Percentiles rank a stretch among this genome's conserved stretches.
Conservation (phyloP, 169 alveolate species). For the Plasmodium cynomolgi region DNA sequence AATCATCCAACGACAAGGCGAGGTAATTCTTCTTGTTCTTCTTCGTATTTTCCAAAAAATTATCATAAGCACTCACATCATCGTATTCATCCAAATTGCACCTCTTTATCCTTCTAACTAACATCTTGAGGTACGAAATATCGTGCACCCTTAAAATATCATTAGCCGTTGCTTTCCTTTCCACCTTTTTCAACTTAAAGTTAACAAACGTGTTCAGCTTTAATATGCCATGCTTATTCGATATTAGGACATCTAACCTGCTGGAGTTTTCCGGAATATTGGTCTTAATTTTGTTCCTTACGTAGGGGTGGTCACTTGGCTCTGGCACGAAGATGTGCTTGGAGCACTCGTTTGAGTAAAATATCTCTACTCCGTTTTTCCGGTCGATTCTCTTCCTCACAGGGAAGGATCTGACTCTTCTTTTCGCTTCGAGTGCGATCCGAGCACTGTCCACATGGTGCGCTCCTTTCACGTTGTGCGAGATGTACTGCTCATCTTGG, state of each 20-base stretch:
- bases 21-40: slow-evolving; percentile 92
- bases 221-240: slow-evolving; percentile 88
- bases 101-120: slow-evolving; percentile 77
- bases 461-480: neutral
- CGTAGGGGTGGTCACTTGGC: slow-evolving; percentile 90
- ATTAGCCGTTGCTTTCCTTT: slow-evolving; percentile 89
- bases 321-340: slow-evolving; percentile 92
- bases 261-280: slow-evolving; percentile 92
- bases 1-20: slow-evolving; percentile 90
- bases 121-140: slow-evolving; percentile 89
- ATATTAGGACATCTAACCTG: slow-evolving; percentile 89
- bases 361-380: slow-evolving; percentile 26
- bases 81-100: slow-evolving; percentile 54
- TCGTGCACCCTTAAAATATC: slow-evolving; percentile 97
- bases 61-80: slow-evolving; percentile 79
- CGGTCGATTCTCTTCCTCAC: slow-evolving; percentile 30
- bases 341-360: slow-evolving; percentile 78
- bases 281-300: slow-evolving; percentile 85
- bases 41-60: slow-evolving; percentile 86
- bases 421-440: neutral
- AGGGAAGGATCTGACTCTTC: neutral
- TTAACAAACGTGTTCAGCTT: slow-evolving; percentile 85
- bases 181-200: slow-evolving; percentile 83
- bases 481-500: neutral
- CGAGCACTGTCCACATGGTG: neutral